Evolutionary conservation across 1,284 basidiomycete genomes (phyloP).

Genomic region (Tilletiaria anomala): DNA sequence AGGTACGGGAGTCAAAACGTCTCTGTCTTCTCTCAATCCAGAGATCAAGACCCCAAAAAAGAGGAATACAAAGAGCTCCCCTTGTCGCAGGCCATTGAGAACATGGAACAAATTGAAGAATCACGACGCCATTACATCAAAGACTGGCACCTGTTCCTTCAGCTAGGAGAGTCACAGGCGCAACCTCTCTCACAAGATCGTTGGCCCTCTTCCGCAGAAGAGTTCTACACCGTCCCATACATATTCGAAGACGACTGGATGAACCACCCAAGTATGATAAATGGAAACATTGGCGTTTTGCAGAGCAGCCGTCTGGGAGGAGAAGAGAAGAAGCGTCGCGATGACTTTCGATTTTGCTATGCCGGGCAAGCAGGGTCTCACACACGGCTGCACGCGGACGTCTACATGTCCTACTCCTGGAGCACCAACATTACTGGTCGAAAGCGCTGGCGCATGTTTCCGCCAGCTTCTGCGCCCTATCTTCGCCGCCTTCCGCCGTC

Average conservation of each 20-base stretch:
- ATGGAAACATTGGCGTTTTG: background rate
- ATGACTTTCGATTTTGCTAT: slow-evolving; percentile 44
- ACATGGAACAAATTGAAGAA: background rate
- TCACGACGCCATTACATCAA: slow-evolving; percentile 44
- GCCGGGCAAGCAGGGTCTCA: slow-evolving; percentile 15
- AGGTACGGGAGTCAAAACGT: too few species aligned
- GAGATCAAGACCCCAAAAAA: too few species aligned
- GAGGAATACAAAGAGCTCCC: too few species aligned
- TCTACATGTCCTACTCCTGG: slow-evolving; percentile 48
- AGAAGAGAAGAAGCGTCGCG: slow-evolving; percentile 30
- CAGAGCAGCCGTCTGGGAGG: background rate
- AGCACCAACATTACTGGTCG: slow-evolving; percentile 47
- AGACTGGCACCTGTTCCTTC: slow-evolving; percentile 47
- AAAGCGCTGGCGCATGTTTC: slow-evolving; percentile 48
- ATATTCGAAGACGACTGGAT: slow-evolving; percentile 47
- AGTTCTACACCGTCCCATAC: slow-evolving; percentile 43
- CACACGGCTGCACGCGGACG: slow-evolving; percentile 25
- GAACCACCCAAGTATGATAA: slow-evolving; percentile 15
- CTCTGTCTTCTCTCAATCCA: too few species aligned
- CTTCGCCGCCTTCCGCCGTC: slow-evolving; percentile 20
- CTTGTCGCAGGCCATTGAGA: too few species aligned
- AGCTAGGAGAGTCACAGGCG: slow-evolving; percentile 3
- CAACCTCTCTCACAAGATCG: background rate
- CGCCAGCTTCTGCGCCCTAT: slow-evolving; percentile 39
- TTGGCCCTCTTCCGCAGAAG: background rate